Percentiles rank a stretch among this genome's conserved stretches.
phyloP scores from a whole-genome alignment of 768 basidiomycete genomes.

The Hygrocybe punicea region DNA sequence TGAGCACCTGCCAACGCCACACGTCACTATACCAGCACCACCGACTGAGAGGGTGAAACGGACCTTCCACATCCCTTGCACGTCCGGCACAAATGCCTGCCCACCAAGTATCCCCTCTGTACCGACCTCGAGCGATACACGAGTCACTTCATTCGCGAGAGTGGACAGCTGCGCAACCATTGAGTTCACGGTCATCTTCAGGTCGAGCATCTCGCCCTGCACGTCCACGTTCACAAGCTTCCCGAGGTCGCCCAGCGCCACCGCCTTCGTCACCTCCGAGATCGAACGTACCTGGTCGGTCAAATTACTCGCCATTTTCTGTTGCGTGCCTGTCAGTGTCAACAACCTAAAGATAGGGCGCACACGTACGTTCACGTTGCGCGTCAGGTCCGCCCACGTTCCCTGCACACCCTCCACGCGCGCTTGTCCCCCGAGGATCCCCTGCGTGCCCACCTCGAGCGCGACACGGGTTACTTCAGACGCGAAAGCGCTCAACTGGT shows the following conservation, averaged over 20 bases:
- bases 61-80: conserved; percentile 94
- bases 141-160: conserved; percentile 79
- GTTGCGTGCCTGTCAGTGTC: conserved; percentile 45
- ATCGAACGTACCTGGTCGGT: conserved; percentile 76
- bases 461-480: conserved; percentile 81
- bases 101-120: conserved; percentile 92
- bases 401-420: conserved; percentile 88
- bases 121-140: conserved; percentile 89
- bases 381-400: conserved; percentile 87
- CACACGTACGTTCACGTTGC: conserved; percentile 77
- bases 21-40: background rate
- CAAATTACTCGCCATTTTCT: conserved; percentile 72
- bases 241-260: conserved; percentile 69
- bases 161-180: conserved; percentile 80
- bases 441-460: conserved; percentile 86
- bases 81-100: conserved; percentile 87
- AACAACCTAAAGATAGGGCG: conserved; percentile 35
- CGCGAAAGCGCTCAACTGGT: conserved; percentile 82
- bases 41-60: background rate
- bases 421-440: conserved; percentile 88
- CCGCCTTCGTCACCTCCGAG: conserved; percentile 71
- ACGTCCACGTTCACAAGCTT: conserved; percentile 77
- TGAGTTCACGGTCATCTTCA: conserved; percentile 83
- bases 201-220: conserved; percentile 75
- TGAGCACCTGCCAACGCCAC: conserved; percentile 39